These are phyloP conservation scores for Pseudocercospora fuligena DNA, from an alignment of 2,329 filamentous ascomycete genomes.

Conservation along the genomic window DNA sequence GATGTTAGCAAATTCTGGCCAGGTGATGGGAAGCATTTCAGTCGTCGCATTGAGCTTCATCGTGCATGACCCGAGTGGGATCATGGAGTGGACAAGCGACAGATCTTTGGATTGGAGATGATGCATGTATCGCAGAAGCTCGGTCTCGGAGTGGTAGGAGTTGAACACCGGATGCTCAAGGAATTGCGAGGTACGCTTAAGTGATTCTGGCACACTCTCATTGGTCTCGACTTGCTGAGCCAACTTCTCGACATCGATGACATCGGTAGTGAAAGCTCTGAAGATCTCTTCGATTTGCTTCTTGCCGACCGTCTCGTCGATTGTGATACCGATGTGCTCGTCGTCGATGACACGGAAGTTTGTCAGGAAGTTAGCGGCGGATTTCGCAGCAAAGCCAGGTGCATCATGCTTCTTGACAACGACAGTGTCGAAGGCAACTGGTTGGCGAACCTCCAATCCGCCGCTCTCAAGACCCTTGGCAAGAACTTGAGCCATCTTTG, in stretches of 20 bases:
- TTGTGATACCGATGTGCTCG: conserved; percentile 70
- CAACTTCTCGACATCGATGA: conserved; percentile 41
- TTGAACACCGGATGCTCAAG: conserved; percentile 94
- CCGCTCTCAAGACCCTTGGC: conserved; percentile 55
- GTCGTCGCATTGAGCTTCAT: conserved; percentile 97
- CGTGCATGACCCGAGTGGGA: conserved; percentile 92
- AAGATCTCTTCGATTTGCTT: conserved; percentile 63
- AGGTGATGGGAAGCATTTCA: conserved; percentile 87
- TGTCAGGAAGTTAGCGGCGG: conserved; percentile 58
- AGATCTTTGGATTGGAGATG: conserved; percentile 93
- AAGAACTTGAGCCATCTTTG: conserved; percentile 71
- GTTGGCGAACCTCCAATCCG: conserved; percentile 53
- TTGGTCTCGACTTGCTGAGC: conserved; percentile 38
- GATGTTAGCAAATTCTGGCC: conserved; percentile 74
- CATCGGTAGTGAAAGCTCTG: conserved; percentile 58
- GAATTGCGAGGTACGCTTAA: conserved; percentile 75
- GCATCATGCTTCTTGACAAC: conserved; percentile 61
- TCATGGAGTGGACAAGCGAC: conserved; percentile 95
- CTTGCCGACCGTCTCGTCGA: conserved; percentile 73
- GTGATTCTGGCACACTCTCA: conserved; percentile 57
- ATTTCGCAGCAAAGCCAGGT: conserved; percentile 54
- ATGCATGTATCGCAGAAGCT: conserved; percentile 90
- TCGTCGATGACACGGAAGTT: conserved; percentile 68
- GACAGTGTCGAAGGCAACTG: conserved; percentile 75
- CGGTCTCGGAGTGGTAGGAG: conserved; percentile 90